A percentile compares a stretch with the other conserved stretches of the same genome.
Evolutionary conservation across 116 monocot species (phyloP).

Genomic region (Phalaenopsis hybrid): DNA sequence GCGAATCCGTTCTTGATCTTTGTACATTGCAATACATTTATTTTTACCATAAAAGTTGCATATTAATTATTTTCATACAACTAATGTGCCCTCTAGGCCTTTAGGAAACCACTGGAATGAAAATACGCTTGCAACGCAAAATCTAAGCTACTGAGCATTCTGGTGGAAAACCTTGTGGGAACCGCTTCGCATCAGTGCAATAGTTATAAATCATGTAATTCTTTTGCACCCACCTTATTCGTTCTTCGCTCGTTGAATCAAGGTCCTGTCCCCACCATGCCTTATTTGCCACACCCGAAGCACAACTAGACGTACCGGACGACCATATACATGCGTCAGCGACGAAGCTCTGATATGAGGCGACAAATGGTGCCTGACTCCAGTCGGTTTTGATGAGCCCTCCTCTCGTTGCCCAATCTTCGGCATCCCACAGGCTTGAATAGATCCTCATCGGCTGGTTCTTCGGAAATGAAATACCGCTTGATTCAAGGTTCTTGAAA

Average conservation of each 20-base stretch:
- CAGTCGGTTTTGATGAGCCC: conserved; percentile 62
- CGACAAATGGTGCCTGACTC: conserved; percentile 42
- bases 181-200: conserved; percentile 36
- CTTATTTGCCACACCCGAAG: background rate
- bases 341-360: conserved; percentile 41
- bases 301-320: conserved; percentile 22
- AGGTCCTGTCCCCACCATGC: conserved; percentile 39
- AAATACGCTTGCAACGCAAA: background rate
- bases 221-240: conserved; percentile 36
- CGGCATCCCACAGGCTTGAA: conserved; percentile 64
- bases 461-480: conserved; percentile 46
- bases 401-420: conserved; percentile 65
- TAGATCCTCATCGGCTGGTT: conserved; percentile 61
- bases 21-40: conserved; percentile 8
- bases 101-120: background rate
- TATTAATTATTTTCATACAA: background rate
- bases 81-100: background rate
- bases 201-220: conserved; percentile 51
- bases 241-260: conserved; percentile 26
- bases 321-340: conserved; percentile 49
- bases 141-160: conserved; percentile 31
- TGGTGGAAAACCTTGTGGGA: conserved; percentile 42
- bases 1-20: background rate
- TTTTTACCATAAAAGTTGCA: background rate
- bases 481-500: conserved; percentile 47